Evolutionary conservation across 2,329 filamentous ascomycete species (phyloP).

Genomic region (Ceratocystis eucalypticola): DNA sequence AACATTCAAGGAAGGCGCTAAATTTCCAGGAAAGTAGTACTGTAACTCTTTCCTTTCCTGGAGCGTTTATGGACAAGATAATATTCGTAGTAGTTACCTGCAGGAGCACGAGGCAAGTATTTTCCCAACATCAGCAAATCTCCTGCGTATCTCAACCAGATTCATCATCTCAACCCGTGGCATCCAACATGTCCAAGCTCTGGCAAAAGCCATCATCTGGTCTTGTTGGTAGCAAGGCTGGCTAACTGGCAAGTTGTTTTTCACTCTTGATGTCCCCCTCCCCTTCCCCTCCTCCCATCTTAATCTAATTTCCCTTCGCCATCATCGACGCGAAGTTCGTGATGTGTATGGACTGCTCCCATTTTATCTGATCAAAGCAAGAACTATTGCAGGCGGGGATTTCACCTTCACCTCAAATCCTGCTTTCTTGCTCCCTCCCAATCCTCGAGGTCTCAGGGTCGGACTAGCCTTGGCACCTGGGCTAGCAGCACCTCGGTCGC

Average conservation of each 20-base stretch:
- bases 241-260: not conserved
- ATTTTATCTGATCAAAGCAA: slow-evolving; percentile 3
- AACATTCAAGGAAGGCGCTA: not conserved
- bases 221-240: too few species aligned
- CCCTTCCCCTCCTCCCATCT: not conserved
- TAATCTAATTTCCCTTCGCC: not conserved
- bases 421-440: not conserved
- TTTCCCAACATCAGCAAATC: not conserved
- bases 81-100: not conserved
- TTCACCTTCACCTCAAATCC: not conserved
- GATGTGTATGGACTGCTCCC: not conserved
- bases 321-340: too few species aligned
- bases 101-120: not conserved
- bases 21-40: not conserved
- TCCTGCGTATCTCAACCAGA: too few species aligned
- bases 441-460: not conserved
- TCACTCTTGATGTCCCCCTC: not conserved
- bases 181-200: too few species aligned
- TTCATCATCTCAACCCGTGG: too few species aligned
- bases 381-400: not conserved
- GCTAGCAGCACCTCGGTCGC: not conserved
- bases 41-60: not conserved
- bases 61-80: not conserved
- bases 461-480: not conserved
- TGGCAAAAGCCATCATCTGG: too few species aligned